Conservation (phyloP, 305 asterid species). For the Nicotiana rustica region DNA sequence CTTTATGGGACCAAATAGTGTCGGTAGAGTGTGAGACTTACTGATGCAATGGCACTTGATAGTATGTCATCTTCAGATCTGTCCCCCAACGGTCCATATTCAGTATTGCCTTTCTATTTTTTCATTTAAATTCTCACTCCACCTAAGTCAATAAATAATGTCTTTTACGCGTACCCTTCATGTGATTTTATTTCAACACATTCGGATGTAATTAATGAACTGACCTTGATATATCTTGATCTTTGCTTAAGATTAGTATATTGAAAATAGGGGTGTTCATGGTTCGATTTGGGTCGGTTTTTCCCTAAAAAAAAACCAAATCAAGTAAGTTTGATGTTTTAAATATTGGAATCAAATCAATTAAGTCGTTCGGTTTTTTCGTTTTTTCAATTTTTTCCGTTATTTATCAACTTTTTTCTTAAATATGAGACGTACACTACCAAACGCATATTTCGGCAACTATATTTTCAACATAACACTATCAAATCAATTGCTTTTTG, state of each 20-base stretch:
- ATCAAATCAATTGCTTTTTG: too few relatives aligned
- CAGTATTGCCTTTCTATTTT: background rate
- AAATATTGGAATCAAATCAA: too few relatives aligned
- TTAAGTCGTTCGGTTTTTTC: too few relatives aligned
- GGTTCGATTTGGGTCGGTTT: too few relatives aligned
- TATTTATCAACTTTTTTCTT: too few relatives aligned
- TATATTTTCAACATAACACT: too few relatives aligned
- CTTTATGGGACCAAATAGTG: slow-evolving; percentile 30
- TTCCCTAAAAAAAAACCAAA: too few relatives aligned
- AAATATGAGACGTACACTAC: too few relatives aligned
- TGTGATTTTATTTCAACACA: background rate
- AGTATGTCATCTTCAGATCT: background rate
- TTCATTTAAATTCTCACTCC: background rate
- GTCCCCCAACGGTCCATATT: background rate
- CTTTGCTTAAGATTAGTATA: background rate
- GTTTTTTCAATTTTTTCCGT: too few relatives aligned
- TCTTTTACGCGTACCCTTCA: background rate
- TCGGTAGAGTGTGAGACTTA: slow-evolving; percentile 39
- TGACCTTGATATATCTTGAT: background rate
- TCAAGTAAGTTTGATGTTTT: too few relatives aligned
- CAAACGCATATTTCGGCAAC: too few relatives aligned
- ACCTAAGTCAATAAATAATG: background rate
- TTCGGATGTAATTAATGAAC: background rate
- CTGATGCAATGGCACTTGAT: background rate
- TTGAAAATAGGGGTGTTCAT: too few relatives aligned